Evolutionary conservation across 2,329 filamentous ascomycete genomes (phyloP).

Genomic region (Ophiostoma himal-ulmi): DNA sequence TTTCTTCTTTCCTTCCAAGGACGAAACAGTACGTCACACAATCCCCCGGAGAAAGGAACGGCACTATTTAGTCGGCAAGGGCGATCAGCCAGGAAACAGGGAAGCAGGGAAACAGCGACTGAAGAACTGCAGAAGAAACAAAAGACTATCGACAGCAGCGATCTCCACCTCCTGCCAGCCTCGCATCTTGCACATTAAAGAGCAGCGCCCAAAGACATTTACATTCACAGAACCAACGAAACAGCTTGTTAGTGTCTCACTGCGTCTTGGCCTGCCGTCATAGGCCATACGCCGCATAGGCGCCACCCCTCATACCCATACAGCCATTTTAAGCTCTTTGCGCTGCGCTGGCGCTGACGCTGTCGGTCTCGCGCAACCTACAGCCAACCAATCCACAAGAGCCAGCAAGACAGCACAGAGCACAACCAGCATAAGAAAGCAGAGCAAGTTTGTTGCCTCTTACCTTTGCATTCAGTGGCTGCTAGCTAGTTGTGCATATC

Average conservation of each 20-base stretch:
- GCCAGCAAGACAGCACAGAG: slow-evolving; percentile 2
- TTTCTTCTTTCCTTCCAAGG: not conserved
- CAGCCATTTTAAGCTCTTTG: not conserved
- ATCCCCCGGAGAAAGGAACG: not conserved
- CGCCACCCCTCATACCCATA: not conserved
- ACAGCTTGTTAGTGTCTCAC: not conserved
- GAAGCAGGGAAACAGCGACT: not conserved
- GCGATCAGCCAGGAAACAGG: not conserved
- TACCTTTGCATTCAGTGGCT: not conserved
- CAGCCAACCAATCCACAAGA: slow-evolving; percentile 23
- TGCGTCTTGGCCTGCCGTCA: not conserved
- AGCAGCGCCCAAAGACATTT: not conserved
- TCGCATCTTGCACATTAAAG: not conserved
- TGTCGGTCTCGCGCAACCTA: not conserved
- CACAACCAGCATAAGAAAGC: not conserved
- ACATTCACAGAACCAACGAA: not conserved
- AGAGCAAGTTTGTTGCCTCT: not conserved
- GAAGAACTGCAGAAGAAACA: not conserved
- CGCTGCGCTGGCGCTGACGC: slow-evolving; percentile 5
- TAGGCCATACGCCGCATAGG: not conserved
- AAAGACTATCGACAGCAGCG: not conserved
- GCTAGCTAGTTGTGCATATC: not conserved
- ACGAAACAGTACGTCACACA: not conserved
- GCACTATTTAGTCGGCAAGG: not conserved
- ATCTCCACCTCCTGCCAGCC: not conserved